These are phyloP conservation scores for Setaria viridis DNA, from an alignment of 202 grass and related monocot genomes.

Conservation along the genomic window DNA sequence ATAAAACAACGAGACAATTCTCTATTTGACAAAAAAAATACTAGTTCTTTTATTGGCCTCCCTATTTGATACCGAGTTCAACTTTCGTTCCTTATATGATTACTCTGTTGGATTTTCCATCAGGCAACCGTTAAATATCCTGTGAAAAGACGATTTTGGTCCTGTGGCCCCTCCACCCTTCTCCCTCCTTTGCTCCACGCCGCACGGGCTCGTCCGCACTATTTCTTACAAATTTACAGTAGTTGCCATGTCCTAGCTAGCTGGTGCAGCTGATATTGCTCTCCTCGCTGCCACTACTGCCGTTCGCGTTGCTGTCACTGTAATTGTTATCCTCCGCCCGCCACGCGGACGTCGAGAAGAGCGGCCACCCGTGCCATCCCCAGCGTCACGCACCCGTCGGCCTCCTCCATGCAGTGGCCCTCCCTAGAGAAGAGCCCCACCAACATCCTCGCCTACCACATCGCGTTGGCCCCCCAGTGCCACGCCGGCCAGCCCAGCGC, in stretches of 20 bases:
- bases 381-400: slow-evolving; percentile 80
- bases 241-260: background rate
- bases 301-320: slow-evolving; percentile 51
- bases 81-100: no score
- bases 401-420: slow-evolving; percentile 79
- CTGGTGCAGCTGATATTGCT: slow-evolving; percentile 47
- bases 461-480: slow-evolving; percentile 73
- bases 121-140: no score
- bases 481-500: slow-evolving; percentile 60
- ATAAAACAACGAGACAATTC: no score
- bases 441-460: slow-evolving; percentile 89
- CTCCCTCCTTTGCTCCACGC: no score
- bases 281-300: slow-evolving; percentile 39
- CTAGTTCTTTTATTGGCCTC: no score
- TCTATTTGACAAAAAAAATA: no score
- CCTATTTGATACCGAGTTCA: no score
- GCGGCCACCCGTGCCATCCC: slow-evolving; percentile 79
- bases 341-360: slow-evolving; percentile 89
- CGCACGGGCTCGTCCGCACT: background rate
- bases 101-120: no score
- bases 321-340: slow-evolving; percentile 45
- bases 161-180: no score
- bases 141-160: no score
- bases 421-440: slow-evolving; percentile 83
- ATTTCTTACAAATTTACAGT: slow-evolving; percentile 3